These are phyloP conservation scores for Aspergillus sp. DNA, from an alignment of 2,329 filamentous ascomycete species.

Conservation along the genomic window DNA sequence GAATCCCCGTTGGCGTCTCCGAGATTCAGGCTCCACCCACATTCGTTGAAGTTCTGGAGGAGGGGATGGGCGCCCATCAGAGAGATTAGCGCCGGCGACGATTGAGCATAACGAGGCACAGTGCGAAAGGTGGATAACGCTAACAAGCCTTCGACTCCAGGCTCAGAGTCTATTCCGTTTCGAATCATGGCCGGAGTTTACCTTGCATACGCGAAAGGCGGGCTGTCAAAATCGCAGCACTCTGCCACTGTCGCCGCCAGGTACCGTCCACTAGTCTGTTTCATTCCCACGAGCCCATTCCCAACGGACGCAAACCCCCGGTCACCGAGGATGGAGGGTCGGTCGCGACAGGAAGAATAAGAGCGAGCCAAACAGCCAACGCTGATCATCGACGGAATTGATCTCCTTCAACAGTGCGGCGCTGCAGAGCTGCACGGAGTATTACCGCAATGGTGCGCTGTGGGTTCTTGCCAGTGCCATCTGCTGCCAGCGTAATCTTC, in stretches of 20 bases:
- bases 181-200: conserved; percentile 13
- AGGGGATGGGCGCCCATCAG: not conserved
- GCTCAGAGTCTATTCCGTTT: not conserved
- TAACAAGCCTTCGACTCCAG: no score
- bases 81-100: no score
- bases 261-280: conserved; percentile 16
- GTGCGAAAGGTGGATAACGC: not conserved
- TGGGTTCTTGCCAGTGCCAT: not conserved
- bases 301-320: not conserved
- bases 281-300: conserved; percentile 15
- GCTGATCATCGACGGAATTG: conserved; percentile 8
- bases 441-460: not conserved
- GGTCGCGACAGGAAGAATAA: conserved; percentile 4
- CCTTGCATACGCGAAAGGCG: conserved; percentile 4
- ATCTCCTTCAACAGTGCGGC: not conserved
- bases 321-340: conserved; percentile 4
- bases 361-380: conserved; percentile 5
- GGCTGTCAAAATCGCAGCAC: conserved; percentile 12
- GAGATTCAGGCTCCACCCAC: not conserved
- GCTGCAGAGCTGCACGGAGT: not conserved
- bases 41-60: not conserved
- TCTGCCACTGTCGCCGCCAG: conserved; percentile 13
- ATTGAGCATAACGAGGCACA: not conserved
- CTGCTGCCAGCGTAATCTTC: not conserved
- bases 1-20: not conserved